phyloP scores from a whole-genome alignment of 2,329 filamentous ascomycete genomes.

The Lachnellula willkommii region DNA sequence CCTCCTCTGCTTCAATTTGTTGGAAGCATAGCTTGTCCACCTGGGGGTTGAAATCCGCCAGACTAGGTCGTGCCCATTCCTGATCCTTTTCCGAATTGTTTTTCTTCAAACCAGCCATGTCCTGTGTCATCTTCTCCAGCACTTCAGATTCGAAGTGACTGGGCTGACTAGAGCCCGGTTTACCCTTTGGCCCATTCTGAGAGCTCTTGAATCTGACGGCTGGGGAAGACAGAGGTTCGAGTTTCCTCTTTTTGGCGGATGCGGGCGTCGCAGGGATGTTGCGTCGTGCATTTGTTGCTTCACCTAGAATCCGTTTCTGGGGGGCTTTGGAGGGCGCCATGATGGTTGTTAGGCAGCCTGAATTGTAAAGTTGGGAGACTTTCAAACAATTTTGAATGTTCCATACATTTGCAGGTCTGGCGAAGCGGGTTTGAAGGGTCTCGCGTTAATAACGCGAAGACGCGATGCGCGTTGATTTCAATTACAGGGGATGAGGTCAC shows the following conservation, averaged over 20 bases:
- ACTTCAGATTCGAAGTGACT: conserved; percentile 92
- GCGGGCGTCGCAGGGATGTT: conserved; percentile 54
- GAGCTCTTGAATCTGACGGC: conserved; percentile 57
- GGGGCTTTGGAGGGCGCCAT: conserved; percentile 44
- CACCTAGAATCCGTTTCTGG: conserved; percentile 68
- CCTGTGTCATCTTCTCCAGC: conserved; percentile 91
- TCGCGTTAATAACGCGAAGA: neutral
- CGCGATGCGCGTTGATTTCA: neutral
- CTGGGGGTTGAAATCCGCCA: conserved; percentile 56
- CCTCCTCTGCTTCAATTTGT: conserved; percentile 92
- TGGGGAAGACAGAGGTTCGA: conserved; percentile 58
- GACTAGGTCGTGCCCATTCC: conserved; percentile 69
- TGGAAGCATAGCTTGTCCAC: conserved; percentile 79
- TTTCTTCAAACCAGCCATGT: conserved; percentile 78
- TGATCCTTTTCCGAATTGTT: conserved; percentile 91
- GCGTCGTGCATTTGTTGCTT: conserved; percentile 58
- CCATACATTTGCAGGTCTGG: neutral
- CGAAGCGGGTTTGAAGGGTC: neutral
- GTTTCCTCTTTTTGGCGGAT: conserved; percentile 64
- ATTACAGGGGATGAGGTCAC: neutral
- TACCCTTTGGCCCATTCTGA: conserved; percentile 56
- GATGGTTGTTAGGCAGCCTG: neutral
- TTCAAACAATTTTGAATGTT: neutral
- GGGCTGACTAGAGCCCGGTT: conserved; percentile 66
- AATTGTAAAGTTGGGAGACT: neutral